Evolutionary conservation across 2,329 filamentous ascomycete species (phyloP), one percentile per base, ranked within the genome.

Genomic region (Thyridium curvatum): DNA sequence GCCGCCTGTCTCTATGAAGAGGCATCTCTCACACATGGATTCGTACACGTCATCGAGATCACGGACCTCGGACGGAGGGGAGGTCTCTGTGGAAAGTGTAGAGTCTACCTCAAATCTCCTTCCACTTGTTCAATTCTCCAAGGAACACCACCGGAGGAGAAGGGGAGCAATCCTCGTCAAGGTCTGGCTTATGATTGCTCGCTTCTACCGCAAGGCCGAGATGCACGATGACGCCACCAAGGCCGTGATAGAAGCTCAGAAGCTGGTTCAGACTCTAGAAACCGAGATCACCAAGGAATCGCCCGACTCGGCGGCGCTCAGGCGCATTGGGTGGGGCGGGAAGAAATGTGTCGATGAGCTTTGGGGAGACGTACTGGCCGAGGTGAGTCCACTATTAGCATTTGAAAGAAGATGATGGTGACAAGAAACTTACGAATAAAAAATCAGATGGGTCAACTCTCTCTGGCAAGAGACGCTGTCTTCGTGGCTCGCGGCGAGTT

Each of bases 101-200:
- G 65, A 69, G 42, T 60, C 69, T 4, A 60, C 68, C 5, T 63
- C 69, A 6, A 65, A 65, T 34, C 55, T 72, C 7, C 54, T 79
- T 32, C 74, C 76, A 1, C 50, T 68, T 13, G 61, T 79, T 14
- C 68, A 74, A 29, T 77, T 80, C 40, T 60, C 76, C 8, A 72
- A 71, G 47, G 71, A 72, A 9, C 71, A 73, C 47, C 64, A 71
- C 45, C 66, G 63, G 46, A 62, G 65, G 21, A 70, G 71, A 38
- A 68, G 74, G 33, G 66, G 61, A 26, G 64, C 65, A 7, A 66
- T 79, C 10, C 58, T 98, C 13, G 68, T 89, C 15, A 84, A 83
- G 47, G 81, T 96, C 26, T 98, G 93, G 93, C 70, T 96, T 8
- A 84, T 93, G 55, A 88, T 96, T 44, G 84, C 88, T 3, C 84